Evolutionary conservation across 169 alveolate genomes (phyloP).

Genomic region (Plasmodium knowlesi): DNA sequence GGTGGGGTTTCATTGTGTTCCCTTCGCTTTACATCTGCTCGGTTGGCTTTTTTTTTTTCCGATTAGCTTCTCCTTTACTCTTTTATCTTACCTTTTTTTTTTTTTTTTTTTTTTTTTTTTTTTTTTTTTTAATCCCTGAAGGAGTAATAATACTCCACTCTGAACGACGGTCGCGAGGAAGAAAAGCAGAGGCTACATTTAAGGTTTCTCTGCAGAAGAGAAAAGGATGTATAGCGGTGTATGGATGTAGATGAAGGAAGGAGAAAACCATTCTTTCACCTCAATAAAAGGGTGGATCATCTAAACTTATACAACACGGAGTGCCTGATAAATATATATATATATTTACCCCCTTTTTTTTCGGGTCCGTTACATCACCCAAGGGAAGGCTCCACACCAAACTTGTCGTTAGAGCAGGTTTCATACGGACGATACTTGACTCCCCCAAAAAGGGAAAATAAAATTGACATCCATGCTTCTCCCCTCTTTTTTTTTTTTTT

Average conservation of each 20-base stretch:
- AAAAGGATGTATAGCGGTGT: background rate
- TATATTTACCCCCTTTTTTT: background rate
- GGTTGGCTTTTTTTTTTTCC: background rate
- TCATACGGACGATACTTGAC: background rate
- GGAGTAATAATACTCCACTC: background rate
- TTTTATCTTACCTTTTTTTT: background rate
- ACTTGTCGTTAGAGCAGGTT: background rate
- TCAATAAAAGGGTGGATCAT: background rate
- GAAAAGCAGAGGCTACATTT: background rate
- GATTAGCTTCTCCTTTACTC: background rate
- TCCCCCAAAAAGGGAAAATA: background rate
- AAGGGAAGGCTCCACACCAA: background rate
- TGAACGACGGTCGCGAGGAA: background rate
- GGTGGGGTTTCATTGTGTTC: background rate
- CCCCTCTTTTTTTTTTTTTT: background rate
- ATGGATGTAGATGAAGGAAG: background rate
- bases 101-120: background rate
- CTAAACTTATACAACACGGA: background rate
- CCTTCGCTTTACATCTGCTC: background rate
- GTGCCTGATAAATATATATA: background rate
- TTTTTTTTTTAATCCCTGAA: background rate
- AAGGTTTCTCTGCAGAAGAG: background rate
- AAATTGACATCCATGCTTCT: background rate
- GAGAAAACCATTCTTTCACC: background rate
- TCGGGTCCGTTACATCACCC: background rate